These are phyloP conservation scores for Lachnellula arida DNA, from an alignment of 2,329 filamentous ascomycete species.

Conservation along the genomic window DNA sequence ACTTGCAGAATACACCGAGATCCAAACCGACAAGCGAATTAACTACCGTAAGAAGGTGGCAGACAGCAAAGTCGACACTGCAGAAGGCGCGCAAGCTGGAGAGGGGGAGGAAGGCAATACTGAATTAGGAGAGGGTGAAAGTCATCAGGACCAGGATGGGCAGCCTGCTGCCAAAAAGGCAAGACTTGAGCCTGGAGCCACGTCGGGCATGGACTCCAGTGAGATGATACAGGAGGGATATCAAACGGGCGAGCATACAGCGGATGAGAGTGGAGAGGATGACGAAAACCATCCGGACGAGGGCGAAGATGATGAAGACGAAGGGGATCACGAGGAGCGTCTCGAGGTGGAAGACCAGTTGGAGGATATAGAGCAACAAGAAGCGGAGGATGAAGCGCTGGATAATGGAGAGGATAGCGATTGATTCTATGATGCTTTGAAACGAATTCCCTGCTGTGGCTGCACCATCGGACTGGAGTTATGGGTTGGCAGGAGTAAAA, in stretches of 20 bases:
- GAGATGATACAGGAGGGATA: constrained; percentile 41
- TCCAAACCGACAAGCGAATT: constrained; percentile 70
- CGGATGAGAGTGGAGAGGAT: constrained; percentile 33
- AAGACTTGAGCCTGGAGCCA: constrained; percentile 39
- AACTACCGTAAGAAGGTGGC: constrained; percentile 66
- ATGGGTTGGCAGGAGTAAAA: background rate
- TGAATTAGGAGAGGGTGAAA: constrained; percentile 18
- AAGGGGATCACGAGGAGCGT: constrained; percentile 51
- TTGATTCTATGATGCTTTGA: constrained; percentile 8
- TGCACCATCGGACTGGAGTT: background rate
- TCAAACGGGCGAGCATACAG: constrained; percentile 36
- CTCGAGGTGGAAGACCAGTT: constrained; percentile 50
- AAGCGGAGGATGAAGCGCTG: constrained; percentile 51
- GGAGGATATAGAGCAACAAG: constrained; percentile 49
- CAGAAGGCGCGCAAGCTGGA: background rate
- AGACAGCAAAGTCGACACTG: constrained; percentile 48
- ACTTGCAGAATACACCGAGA: constrained; percentile 58
- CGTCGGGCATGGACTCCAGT: constrained; percentile 32
- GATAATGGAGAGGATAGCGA: constrained; percentile 51
- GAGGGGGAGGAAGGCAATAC: constrained; percentile 7
- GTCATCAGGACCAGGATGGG: constrained; percentile 22
- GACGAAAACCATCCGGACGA: constrained; percentile 39
- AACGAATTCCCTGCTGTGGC: no score
- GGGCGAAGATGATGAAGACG: constrained; percentile 42
- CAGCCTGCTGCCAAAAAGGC: constrained; percentile 30